Base-by-base conservation (phyloP, 108 stramenopile species). In the Cyclotella baltica region DNA sequence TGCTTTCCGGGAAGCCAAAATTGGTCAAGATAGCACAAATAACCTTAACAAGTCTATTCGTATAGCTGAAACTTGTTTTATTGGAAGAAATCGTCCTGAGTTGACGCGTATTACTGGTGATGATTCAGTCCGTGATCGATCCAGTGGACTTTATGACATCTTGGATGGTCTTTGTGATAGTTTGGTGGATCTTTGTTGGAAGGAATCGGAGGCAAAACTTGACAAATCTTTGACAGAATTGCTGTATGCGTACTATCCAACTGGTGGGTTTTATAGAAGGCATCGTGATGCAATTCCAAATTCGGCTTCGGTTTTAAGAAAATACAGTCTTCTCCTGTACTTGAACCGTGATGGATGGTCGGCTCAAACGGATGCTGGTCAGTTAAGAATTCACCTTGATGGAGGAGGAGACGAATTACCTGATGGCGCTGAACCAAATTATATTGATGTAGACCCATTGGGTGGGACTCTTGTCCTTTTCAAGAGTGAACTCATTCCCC, bases 401-500 rank as follows among this genome's bases (percentile, higher is more conserved):
- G 83, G 83, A 34, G 92, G 92, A 20, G 85, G 86, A 2, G 89
- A 88, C 35, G 78, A 85, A 28, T 56, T 84, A 34, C 80, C 83
- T 30, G 35, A 34, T 22, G 86, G 75, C 46, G 73, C 62, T 3
- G 33, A 74, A 40, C 86, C 88, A n/a, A 86, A 85, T 23, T 89
- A 71, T 61, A 34, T 79, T n/a, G 88, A 93, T 78, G 86, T 93
- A 1, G 78, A 87, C 51, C 90, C 90, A 0, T 46, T 67, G 13
- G 88, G 91, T 19, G 93, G 93, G 1, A 92, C 86, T 19, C 66
- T 94, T 37, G 93, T 94, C 9, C 48, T 94, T 4, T 94, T 94
- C 63, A 72, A 88, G 46, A 83, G 81, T 36, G 85, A 91, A 43
- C 28, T 50, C 25, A 77, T 94, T 25, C 91, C 93, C 8, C 93